Evolutionary conservation across 495 filamentous ascomycete species (phyloP).

Genomic region (Saxophila tyrrhenica): DNA sequence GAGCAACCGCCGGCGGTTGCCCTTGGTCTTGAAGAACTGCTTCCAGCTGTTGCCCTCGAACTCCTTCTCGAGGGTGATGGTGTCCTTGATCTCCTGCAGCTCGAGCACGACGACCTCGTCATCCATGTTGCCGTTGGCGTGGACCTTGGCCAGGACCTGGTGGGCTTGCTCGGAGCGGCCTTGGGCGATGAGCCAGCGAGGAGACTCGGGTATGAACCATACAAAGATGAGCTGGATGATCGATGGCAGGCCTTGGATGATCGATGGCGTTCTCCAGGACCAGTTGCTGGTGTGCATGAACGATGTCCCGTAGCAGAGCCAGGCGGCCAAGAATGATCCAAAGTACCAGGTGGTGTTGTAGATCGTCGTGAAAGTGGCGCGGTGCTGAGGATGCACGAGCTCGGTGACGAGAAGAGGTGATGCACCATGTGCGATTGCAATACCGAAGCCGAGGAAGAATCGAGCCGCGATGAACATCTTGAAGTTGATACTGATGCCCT

Average conservation of each 20-base stretch:
- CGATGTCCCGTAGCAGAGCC: constrained; percentile 34
- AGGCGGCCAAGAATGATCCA: constrained; percentile 33
- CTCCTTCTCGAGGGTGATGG: constrained; percentile 26
- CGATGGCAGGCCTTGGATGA: constrained; percentile 40
- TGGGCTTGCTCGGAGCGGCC: constrained; percentile 47
- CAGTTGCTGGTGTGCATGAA: constrained; percentile 34
- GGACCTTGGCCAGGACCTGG: constrained; percentile 11
- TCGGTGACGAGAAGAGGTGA: constrained; percentile 32
- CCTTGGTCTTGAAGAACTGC: constrained; percentile 12
- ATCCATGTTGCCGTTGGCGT: constrained; percentile 19
- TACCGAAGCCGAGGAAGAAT: constrained; percentile 51
- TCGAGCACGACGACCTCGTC: constrained; percentile 36
- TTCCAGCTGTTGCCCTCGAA: constrained; percentile 14
- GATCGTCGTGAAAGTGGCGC: no score
- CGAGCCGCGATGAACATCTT: constrained; percentile 44
- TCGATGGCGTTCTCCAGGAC: constrained; percentile 43
- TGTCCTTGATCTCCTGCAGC: no score
- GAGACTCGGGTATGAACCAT: constrained; percentile 49
- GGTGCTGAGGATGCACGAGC: no score
- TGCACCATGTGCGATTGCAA: constrained; percentile 30
- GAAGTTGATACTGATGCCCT: constrained; percentile 27
- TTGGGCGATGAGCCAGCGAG: constrained; percentile 52
- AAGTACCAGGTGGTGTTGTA: no score
- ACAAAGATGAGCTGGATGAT: constrained; percentile 40
- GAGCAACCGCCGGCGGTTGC: constrained; percentile 14